Percentiles rank a stretch among this genome's conserved stretches.
Conservation (phyloP, 2,329 filamentous ascomycete genomes). For the Bertia moriformis region DNA sequence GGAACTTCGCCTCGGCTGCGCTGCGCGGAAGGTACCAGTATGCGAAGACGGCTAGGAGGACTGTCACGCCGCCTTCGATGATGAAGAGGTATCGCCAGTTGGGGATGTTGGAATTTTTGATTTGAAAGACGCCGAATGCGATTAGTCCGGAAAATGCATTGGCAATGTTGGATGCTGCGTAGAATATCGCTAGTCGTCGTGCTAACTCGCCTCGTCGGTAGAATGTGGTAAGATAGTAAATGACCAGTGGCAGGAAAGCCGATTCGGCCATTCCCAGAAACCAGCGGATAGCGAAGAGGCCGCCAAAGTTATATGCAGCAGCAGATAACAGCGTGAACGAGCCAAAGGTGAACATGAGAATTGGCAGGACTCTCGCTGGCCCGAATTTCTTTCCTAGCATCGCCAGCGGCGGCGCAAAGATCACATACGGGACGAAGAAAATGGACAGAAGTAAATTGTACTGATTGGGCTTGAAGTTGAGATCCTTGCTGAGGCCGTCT, state of each 20-base stretch:
- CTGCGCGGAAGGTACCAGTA: constrained; percentile 56
- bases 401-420: constrained; percentile 49
- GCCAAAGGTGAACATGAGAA: constrained; percentile 61
- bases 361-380: constrained; percentile 45
- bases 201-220: constrained; percentile 53
- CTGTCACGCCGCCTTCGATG: constrained; percentile 38
- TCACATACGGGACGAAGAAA: constrained; percentile 61
- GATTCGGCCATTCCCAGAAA: constrained; percentile 51
- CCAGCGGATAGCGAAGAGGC: constrained; percentile 48
- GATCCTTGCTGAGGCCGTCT: constrained; percentile 28
- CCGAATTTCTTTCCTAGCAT: constrained; percentile 58
- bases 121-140: constrained; percentile 32
- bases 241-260: constrained; percentile 49
- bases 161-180: constrained; percentile 62
- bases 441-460: constrained; percentile 58
- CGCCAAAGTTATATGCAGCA: constrained; percentile 37
- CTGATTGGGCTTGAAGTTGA: constrained; percentile 44
- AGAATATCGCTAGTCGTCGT: constrained; percentile 55
- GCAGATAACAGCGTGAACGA: constrained; percentile 46
- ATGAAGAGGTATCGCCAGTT: constrained; percentile 36
- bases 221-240: constrained; percentile 33
- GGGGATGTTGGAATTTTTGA: constrained; percentile 18
- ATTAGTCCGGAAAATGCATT: constrained; percentile 32
- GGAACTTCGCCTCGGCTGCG: constrained; percentile 48
- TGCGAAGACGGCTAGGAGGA: constrained; percentile 47